Base-by-base conservation (phyloP, 2,329 filamentous ascomycete species). In the Cytospora mali region DNA sequence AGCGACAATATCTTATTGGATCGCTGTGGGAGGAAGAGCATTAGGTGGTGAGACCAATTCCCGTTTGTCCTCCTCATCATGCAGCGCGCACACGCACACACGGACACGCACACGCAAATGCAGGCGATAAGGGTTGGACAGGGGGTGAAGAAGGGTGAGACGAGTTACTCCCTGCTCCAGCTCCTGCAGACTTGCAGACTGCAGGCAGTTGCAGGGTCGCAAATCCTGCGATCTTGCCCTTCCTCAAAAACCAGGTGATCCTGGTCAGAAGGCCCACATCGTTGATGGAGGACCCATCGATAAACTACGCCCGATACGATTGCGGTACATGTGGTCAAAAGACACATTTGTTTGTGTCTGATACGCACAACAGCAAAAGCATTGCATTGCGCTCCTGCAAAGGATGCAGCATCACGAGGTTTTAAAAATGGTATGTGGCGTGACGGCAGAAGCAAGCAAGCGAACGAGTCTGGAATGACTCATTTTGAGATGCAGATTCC, bases 71-170 rank as follows among this genome's bases (percentile, higher is more conserved):
- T 52, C 50, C 60, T 63, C 16, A 39, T 39, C 35, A 18, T 39
- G 33, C 42, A 21, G 39, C n/a, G 39, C 18, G 39, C 39, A 42
- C 13, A 46, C 42, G 42, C 10, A 23, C 14, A 23, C 42, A 54
- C 53, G 57, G 21, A 39, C 49, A 31, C 48, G 33, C 31, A 52
- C 25, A 31, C 27, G 49, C 60, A 65, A 49, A 60, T 57, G 56
- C 53, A 50, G 27, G 50, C 48, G 58, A 62, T 52, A 56, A 53
- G 57, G 23, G 46, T 61, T 46, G 62, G 56, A 55, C 51, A 56
- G 46, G 50, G 61, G 58, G 3, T 42, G 51, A 46, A 65, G 14
- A 33, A 62, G 53, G 64, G 61, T 63, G 64, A 63, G 61, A 65
- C 61, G 61, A 53, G 23, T 31, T 29, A 39, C 29, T 46, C 48